Conservation (phyloP, 2,329 filamentous ascomycete genomes). For the Ceratocystis cubensis region DNA sequence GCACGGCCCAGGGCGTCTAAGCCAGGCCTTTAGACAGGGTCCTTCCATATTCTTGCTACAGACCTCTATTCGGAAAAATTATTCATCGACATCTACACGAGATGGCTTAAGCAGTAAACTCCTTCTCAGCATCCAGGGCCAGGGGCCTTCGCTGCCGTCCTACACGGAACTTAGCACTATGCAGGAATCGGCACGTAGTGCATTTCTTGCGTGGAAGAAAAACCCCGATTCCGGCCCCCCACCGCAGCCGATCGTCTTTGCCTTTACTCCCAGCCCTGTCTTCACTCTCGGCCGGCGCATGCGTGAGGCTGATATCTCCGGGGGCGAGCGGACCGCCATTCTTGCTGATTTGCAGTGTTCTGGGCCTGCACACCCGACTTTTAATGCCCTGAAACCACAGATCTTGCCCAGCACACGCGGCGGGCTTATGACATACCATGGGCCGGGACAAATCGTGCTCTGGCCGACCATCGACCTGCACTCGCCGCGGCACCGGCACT, state of each 20-base stretch:
- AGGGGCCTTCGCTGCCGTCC: neutral
- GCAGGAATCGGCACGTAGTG: conserved; percentile 27
- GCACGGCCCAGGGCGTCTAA: neutral
- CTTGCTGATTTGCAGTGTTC: conserved; percentile 31
- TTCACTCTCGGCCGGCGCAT: conserved; percentile 88
- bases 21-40: neutral
- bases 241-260: conserved; percentile 60
- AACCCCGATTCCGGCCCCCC: conserved; percentile 20
- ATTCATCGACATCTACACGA: neutral
- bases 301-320: conserved; percentile 34
- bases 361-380: conserved; percentile 23
- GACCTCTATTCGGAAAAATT: neutral
- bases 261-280: conserved; percentile 69
- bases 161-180: conserved; percentile 8
- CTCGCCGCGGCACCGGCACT: conserved; percentile 38
- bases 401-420: conserved; percentile 65
- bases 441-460: conserved; percentile 82
- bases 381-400: conserved; percentile 35
- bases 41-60: neutral
- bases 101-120: neutral
- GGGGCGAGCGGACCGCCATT: conserved; percentile 35
- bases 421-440: conserved; percentile 89
- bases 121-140: neutral
- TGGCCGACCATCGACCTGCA: conserved; percentile 83
- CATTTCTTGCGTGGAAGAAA: conserved; percentile 30